Evolutionary conservation across 768 basidiomycete species (phyloP).

Genomic region (Mycena floridula): DNA sequence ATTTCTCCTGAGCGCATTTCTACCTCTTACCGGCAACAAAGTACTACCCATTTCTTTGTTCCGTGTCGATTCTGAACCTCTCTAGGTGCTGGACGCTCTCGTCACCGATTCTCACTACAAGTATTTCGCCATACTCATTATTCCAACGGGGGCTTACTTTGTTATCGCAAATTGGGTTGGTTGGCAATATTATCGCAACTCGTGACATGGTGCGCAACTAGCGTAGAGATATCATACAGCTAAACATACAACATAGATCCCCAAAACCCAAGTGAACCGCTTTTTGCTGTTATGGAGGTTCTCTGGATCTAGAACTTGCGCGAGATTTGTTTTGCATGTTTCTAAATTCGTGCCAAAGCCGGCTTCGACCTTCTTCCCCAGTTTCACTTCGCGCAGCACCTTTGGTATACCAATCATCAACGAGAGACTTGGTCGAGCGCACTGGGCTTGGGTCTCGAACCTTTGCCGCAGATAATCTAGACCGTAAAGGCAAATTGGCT

Average conservation of each 20-base stretch:
- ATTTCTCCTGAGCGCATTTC: constrained; percentile 57
- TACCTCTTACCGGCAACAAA: constrained; percentile 42
- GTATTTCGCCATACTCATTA: constrained; percentile 71
- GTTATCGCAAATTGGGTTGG: constrained; percentile 99
- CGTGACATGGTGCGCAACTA: constrained; percentile 16
- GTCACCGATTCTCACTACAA: constrained; percentile 84
- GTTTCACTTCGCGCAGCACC: constrained; percentile 7
- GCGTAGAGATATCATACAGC: constrained; percentile 1
- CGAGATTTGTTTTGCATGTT: constrained; percentile 42
- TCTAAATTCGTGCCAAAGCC: constrained; percentile 51
- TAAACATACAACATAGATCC: constrained; percentile 1
- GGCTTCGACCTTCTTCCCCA: constrained; percentile 31
- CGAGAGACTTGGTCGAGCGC: constrained; percentile 12
- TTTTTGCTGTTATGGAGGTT: constrained; percentile 21
- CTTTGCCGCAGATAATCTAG: constrained; percentile 23
- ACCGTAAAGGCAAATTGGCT: constrained; percentile 8
- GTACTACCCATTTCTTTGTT: constrained; percentile 28
- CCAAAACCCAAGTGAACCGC: not conserved
- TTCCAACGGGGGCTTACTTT: constrained; percentile 82
- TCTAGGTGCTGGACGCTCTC: constrained; percentile 57
- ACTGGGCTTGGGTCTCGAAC: constrained; percentile 18
- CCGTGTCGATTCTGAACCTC: not conserved
- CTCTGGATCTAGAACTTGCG: constrained; percentile 35
- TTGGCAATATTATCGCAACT: constrained; percentile 95
- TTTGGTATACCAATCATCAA: constrained; percentile 7